These are phyloP conservation scores for Cercospora janseana DNA, from an alignment of 2,329 filamentous ascomycete species.

Conservation along the genomic window DNA sequence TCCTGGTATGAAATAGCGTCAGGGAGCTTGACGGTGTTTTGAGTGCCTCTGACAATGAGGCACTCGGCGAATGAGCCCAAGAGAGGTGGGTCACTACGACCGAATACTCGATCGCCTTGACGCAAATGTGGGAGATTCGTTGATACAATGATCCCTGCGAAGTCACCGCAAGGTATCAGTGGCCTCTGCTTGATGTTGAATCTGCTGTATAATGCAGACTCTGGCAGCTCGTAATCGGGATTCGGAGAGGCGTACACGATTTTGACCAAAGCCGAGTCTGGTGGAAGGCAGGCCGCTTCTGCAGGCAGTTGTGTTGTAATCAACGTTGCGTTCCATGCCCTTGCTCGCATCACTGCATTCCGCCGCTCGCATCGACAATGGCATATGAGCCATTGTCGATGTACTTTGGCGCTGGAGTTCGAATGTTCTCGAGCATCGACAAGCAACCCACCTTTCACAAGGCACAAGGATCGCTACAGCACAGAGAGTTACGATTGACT, in stretches of 20 bases:
- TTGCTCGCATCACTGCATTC: slow-evolving; percentile 31
- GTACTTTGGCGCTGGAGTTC: not conserved
- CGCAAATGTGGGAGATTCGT: slow-evolving; percentile 33
- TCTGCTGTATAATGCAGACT: slow-evolving; percentile 43
- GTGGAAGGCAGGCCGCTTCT: slow-evolving; percentile 22
- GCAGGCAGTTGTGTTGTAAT: slow-evolving; percentile 31
- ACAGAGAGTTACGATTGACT: no score
- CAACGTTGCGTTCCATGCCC: slow-evolving; percentile 39
- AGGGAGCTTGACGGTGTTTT: slow-evolving; percentile 34
- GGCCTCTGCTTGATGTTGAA: slow-evolving; percentile 39
- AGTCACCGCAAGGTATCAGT: slow-evolving; percentile 52
- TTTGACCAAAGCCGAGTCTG: slow-evolving; percentile 44
- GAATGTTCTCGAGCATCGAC: not conserved
- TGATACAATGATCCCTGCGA: slow-evolving; percentile 51
- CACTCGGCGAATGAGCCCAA: slow-evolving; percentile 44
- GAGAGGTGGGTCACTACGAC: slow-evolving; percentile 34
- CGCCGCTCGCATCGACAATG: slow-evolving; percentile 32
- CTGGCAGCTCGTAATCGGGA: slow-evolving; percentile 53
- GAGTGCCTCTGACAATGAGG: slow-evolving; percentile 27
- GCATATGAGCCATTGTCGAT: not conserved
- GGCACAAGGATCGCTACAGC: no score
- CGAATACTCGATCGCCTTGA: slow-evolving; percentile 44
- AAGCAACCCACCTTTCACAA: no score
- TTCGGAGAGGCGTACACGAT: slow-evolving; percentile 49
- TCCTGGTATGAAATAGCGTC: slow-evolving; percentile 39